These are phyloP conservation scores for Monosporascus sp. DNA, from an alignment of 2,329 filamentous ascomycete genomes.

Conservation along the genomic window DNA sequence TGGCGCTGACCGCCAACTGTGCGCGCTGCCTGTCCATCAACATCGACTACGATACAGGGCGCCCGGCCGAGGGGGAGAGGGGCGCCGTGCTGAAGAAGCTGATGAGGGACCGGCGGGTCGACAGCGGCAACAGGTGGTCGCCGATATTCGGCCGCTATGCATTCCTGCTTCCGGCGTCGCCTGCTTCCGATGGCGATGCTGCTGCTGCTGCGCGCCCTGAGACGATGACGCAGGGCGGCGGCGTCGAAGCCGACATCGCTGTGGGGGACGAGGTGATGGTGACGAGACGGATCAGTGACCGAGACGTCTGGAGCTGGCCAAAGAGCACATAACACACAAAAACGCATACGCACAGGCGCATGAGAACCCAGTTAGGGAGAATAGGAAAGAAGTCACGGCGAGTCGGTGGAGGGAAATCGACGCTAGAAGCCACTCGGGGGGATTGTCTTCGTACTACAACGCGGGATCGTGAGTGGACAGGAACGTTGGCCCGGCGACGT, in stretches of 20 bases:
- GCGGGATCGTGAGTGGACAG: too few species aligned
- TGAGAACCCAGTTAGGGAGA: neutral
- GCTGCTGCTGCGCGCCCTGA: conserved; percentile 38
- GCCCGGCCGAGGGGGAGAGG: conserved; percentile 47
- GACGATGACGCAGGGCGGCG: conserved; percentile 22
- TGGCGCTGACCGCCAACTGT: conserved; percentile 65
- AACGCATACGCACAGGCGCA: neutral
- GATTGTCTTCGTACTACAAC: too few species aligned
- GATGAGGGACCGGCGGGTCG: conserved; percentile 65
- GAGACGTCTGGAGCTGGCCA: conserved; percentile 51
- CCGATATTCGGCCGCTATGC: conserved; percentile 71
- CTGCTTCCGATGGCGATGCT: conserved; percentile 22
- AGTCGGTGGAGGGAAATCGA: too few species aligned
- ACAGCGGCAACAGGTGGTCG: conserved; percentile 60
- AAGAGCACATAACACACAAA: conserved; percentile 6
- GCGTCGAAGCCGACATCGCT: conserved; percentile 27
- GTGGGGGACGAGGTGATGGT: conserved; percentile 55
- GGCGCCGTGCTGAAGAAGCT: conserved; percentile 65
- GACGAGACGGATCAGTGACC: conserved; percentile 41
- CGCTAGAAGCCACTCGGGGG: too few species aligned
- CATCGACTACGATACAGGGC: conserved; percentile 64
- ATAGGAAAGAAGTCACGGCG: too few species aligned
- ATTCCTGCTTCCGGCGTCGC: conserved; percentile 40
- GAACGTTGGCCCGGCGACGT: neutral
- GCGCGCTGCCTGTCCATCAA: conserved; percentile 64